phyloP scores from a whole-genome alignment of 768 basidiomycete genomes.

The Phallus indusiatus region DNA sequence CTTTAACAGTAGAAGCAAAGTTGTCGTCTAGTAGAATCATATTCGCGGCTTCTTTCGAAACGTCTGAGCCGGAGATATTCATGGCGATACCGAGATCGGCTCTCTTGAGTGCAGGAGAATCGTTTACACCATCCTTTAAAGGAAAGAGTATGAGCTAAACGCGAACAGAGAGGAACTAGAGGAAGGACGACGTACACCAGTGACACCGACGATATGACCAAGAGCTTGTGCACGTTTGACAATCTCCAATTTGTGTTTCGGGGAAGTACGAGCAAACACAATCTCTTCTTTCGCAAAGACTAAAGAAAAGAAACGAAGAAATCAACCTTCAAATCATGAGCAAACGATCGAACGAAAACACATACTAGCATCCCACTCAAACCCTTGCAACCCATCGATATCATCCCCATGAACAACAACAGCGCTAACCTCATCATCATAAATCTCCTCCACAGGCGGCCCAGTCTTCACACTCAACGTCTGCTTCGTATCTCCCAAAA shows the following conservation, averaged over 20 bases:
- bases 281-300: constrained; percentile 63
- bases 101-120: constrained; percentile 63
- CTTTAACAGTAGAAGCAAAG: constrained; percentile 65
- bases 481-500: constrained; percentile 56
- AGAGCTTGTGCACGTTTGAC: constrained; percentile 64
- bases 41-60: constrained; percentile 66
- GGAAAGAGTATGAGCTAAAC: background rate
- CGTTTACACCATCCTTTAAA: constrained; percentile 55
- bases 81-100: constrained; percentile 68
- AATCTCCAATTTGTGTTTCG: constrained; percentile 66
- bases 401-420: constrained; percentile 62
- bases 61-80: constrained; percentile 67
- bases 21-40: constrained; percentile 63
- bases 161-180: background rate
- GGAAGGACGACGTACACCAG: constrained; percentile 25
- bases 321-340: background rate
- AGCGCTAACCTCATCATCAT: constrained; percentile 59
- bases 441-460: constrained; percentile 45
- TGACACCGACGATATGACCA: constrained; percentile 64
- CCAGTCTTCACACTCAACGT: constrained; percentile 49
- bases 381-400: constrained; percentile 55
- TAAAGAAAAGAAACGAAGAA: constrained; percentile 16
- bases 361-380: constrained; percentile 69
- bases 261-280: constrained; percentile 63
- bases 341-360: constrained; percentile 5